Conservation (phyloP, 306 rosid genomes). For the Cucurbita argyrosperma region DNA sequence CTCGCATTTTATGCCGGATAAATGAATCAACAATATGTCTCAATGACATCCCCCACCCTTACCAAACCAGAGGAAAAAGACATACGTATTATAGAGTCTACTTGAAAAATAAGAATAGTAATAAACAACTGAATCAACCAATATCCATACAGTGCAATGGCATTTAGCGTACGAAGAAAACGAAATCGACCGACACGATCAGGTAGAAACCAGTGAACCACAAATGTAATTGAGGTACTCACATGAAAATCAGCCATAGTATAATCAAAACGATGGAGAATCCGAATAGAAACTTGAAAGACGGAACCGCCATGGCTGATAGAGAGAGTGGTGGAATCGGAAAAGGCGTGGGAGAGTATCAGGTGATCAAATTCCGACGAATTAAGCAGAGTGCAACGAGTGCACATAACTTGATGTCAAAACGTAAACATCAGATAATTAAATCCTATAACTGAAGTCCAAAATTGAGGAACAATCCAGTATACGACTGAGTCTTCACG, state of each 20-base stretch:
- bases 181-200: neutral
- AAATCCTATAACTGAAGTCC: conserved; percentile 35
- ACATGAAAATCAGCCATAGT: conserved; percentile 78
- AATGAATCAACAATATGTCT: neutral
- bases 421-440: neutral
- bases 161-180: neutral
- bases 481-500: conserved; percentile 9
- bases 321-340: neutral
- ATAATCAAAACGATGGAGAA: conserved; percentile 60
- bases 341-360: conserved; percentile 25
- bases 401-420: conserved; percentile 25
- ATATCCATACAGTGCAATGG: neutral
- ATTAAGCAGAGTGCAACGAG: conserved; percentile 16
- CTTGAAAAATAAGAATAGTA: neutral
- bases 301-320: conserved; percentile 64
- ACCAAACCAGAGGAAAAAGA: neutral
- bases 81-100: neutral
- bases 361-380: conserved; percentile 24
- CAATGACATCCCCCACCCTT: neutral
- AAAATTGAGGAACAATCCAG: neutral
- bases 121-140: neutral
- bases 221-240: conserved; percentile 16
- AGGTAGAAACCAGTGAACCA: neutral
- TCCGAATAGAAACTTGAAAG: conserved; percentile 71
- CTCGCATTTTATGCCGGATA: neutral